Base-by-base conservation (phyloP, 257 asterid species). In the Nicotiana sylvestris region DNA sequence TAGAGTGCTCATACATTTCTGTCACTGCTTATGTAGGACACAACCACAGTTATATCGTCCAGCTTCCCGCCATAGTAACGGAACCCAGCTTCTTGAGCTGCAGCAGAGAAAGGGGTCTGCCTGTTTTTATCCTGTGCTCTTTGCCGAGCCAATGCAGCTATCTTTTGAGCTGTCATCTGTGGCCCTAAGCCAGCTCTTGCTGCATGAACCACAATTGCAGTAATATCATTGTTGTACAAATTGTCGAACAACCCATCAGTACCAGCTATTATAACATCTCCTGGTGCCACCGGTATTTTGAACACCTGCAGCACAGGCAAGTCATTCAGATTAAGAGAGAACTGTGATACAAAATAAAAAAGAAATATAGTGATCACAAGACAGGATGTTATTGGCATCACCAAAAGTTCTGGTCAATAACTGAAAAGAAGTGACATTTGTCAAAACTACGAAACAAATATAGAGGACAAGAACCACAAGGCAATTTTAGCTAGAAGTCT, bases 161-260 rank as follows among this genome's bases (percentile, higher is more conserved):
- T 87, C 91, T 92, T 92, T 86, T 94, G 99, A 60, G 99, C 98
- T 2, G 98, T 91, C 83, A 93, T 94, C 86, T 96, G 92, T 83
- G 99, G 99, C 81, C 88, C 94, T 30, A 94, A 89, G 55, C 99
- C 98, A 76, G 98, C 96, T 87, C 98, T 90, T 46, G 82, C 83
- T 11, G 98, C 97, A 79, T 93, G 97, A 78, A 93, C 99, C 53
- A 96, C 98, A 62, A 96, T 88, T 5, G 94, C 92, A 46, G 93
- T 91, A 32, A 96, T 93, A 84, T 96, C 98, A 51, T 86, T 94
- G 92, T 88, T 96, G 78, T 96, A 96, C 84, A 96, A 86, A 87
- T 96, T 96, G 91, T 96, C 99, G 13, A 96, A 96, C 25, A 96
- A 94, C 72, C 98, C 99, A 88, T 96, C 99, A 29, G 98, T 94